Conservation (phyloP, 345 rosid species). For the Physaria fendleri region DNA sequence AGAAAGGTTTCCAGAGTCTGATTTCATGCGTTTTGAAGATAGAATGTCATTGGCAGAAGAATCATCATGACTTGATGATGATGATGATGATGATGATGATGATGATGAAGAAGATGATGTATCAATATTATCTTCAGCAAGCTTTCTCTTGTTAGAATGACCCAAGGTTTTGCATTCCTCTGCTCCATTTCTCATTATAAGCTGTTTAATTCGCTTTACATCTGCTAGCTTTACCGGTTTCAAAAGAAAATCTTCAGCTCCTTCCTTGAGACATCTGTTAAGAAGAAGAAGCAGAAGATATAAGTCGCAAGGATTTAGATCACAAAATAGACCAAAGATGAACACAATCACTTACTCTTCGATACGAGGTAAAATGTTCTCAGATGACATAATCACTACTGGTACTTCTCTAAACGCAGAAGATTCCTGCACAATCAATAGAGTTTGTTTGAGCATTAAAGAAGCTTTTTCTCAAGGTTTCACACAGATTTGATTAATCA, state of each 20-base stretch:
- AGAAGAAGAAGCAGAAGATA: not conserved
- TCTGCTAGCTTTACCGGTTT: constrained; percentile 81
- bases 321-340: not conserved
- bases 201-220: constrained; percentile 53
- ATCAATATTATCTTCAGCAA: constrained; percentile 9
- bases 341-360: constrained; percentile 43
- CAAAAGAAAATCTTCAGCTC: constrained; percentile 72
- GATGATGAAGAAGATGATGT: too few relatives aligned
- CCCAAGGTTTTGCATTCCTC: constrained; percentile 20
- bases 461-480: not conserved
- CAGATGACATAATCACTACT: constrained; percentile 82
- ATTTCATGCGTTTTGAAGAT: constrained; percentile 19
- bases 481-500: too few relatives aligned
- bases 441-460: not conserved
- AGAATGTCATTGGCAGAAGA: not conserved
- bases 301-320: not conserved
- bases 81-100: constrained; percentile 7
- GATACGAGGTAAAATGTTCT: constrained; percentile 60
- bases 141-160: constrained; percentile 37
- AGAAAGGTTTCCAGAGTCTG: constrained; percentile 3
- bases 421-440: constrained; percentile 43
- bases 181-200: constrained; percentile 35
- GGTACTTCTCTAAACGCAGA: constrained; percentile 63
- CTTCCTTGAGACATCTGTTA: constrained; percentile 75
- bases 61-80: constrained; percentile 12